Evolutionary conservation across 495 filamentous ascomycete genomes (phyloP), one percentile per base, ranked within the genome.

Genomic region (Xylona heveae): DNA sequence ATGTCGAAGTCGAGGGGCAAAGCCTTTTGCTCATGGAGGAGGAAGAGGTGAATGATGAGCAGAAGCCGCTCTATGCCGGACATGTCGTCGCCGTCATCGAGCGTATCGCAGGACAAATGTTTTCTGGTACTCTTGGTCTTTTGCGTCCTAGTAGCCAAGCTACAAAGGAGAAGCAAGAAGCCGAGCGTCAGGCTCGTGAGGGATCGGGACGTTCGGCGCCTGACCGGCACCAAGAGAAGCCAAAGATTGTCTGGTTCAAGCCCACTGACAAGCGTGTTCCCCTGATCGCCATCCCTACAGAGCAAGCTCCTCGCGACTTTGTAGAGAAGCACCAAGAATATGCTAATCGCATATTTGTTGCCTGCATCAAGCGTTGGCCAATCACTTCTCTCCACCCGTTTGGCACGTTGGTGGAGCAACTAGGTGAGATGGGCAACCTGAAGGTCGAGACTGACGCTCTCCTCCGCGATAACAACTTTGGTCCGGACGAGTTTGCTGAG

Each of bases 221-320:
- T 19, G 75, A 79, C 24, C 74, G 84, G 30, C 72, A 82, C 35
- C 83, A 82, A 50, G 90, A 97, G 33, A 95, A 93, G 55, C 88
- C 88, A 24, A 97, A 97, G 71, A 97, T 97, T 55, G 88, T 97
- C 20, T 97, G 88, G 88, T 97, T 97, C 62, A 97, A 97, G 62
- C 88, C 88, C 34, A 97, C 88, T 1, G 88, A 97, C 53, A 97
- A 97, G 64, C 78, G 88, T 44, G 88, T 97, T 27, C 88, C 90
- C 38, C 57, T 97, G 41, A 95, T 97, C 50, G 88, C 88, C 24
- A 97, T 97, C 38, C 88, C 88, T 6, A 97, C 88, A 4, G 88
- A 97, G 52, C 88, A 97, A 51, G 88, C 88, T 6, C 88, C 88
- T 2, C 74, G 82, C 12, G 88, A 95, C 58, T 97, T 97, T 41